Evolutionary conservation across 768 basidiomycete species (phyloP).

Genomic region (Trametes sanguinea): DNA sequence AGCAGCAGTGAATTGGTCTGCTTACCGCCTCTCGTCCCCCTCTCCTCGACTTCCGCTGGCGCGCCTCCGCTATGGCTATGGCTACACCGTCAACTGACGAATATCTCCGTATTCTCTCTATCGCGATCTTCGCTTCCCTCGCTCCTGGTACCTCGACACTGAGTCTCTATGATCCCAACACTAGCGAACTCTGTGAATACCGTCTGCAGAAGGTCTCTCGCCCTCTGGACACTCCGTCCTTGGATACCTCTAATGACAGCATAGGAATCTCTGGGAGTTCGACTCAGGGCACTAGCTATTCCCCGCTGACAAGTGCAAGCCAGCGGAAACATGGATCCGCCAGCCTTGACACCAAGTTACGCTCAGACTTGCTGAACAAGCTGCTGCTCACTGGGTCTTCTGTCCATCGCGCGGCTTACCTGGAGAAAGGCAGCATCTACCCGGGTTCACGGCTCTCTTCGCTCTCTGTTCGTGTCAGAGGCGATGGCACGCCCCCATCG

Average conservation of each 20-base stretch:
- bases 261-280: no score
- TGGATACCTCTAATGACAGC: neutral
- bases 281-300: no score
- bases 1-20: no score
- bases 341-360: neutral
- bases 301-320: no score
- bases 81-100: neutral
- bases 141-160: neutral
- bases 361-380: neutral
- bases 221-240: neutral
- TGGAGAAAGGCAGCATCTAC: neutral
- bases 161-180: neutral
- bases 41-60: no score
- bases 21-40: no score
- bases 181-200: slow-evolving; percentile 5
- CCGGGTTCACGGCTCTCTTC: neutral
- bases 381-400: neutral
- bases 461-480: neutral
- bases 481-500: slow-evolving; percentile 6
- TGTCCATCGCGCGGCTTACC: neutral
- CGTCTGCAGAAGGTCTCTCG: slow-evolving; percentile 1
- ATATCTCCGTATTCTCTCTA: neutral
- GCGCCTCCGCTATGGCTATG: neutral
- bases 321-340: neutral
- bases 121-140: neutral